Evolutionary conservation across 2,329 filamentous ascomycete genomes (phyloP).

Genomic region (Arthrobotrys megalospora): DNA sequence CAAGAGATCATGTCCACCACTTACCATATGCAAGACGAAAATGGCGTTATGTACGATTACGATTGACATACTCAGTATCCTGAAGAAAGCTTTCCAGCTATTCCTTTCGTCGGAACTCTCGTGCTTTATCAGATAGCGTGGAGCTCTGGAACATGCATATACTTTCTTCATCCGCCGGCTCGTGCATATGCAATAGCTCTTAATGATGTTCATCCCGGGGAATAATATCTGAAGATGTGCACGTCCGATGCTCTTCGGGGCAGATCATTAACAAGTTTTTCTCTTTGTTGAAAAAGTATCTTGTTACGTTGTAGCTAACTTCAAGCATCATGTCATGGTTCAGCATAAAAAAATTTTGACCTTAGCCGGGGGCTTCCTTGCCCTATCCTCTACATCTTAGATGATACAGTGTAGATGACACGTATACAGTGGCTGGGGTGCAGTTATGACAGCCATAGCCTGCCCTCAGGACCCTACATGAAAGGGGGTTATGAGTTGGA

Average conservation of each 20-base stretch:
- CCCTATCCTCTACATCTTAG: slow-evolving; percentile 20
- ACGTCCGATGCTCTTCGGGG: slow-evolving; percentile 47
- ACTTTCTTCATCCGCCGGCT: slow-evolving; percentile 22
- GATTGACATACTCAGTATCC: slow-evolving; percentile 17
- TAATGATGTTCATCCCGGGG: slow-evolving; percentile 49
- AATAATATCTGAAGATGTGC: slow-evolving; percentile 18
- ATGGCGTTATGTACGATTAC: slow-evolving; percentile 42
- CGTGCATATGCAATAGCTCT: slow-evolving; percentile 36
- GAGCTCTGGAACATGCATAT: slow-evolving; percentile 52
- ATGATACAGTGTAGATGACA: slow-evolving; percentile 18
- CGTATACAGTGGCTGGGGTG: slow-evolving; percentile 20
- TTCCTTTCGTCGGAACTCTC: slow-evolving; percentile 58
- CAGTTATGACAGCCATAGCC: slow-evolving; percentile 5
- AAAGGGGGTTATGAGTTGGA: slow-evolving; percentile 21
- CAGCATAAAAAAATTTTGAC: background rate
- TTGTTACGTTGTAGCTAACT: slow-evolving; percentile 9
- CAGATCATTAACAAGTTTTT: slow-evolving; percentile 8
- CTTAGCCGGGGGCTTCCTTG: slow-evolving; percentile 13
- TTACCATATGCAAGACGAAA: slow-evolving; percentile 43
- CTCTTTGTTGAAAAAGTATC: slow-evolving; percentile 8
- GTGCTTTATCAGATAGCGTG: slow-evolving; percentile 33
- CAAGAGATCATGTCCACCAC: slow-evolving; percentile 22
- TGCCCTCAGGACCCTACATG: slow-evolving; percentile 4
- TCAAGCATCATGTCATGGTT: background rate
- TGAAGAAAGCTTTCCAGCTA: slow-evolving; percentile 10